Conservation (phyloP, 495 filamentous ascomycete genomes). For the Parachaetomium inaequale region DNA sequence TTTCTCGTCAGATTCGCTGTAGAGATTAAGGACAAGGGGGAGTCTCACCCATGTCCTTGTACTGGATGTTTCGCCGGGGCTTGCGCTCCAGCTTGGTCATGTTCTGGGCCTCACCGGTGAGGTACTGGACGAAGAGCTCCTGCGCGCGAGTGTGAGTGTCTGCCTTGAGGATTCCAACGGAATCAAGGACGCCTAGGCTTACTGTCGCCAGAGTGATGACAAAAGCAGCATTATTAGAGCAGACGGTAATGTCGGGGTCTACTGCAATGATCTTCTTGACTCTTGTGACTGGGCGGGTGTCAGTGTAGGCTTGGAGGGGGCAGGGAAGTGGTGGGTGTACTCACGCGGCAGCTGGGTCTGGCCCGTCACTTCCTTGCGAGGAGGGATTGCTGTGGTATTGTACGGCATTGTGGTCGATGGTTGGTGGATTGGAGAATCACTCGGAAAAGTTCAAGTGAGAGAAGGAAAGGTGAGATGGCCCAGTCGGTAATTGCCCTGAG, state of each 20-base stretch:
- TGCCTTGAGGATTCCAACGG: background rate
- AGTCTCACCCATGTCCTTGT: constrained; percentile 79
- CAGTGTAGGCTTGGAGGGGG: constrained; percentile 1
- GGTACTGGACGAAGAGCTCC: constrained; percentile 96
- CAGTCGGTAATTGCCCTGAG: background rate
- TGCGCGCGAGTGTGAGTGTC: constrained; percentile 31
- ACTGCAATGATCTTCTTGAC: constrained; percentile 90
- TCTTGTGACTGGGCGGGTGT: constrained; percentile 63
- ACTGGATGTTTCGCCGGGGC: constrained; percentile 90
- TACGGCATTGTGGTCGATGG: constrained; percentile 65
- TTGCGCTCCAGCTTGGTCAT: constrained; percentile 88
- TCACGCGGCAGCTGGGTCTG: constrained; percentile 79
- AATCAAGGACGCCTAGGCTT: constrained; percentile 27
- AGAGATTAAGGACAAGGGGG: background rate
- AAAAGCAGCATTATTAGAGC: constrained; percentile 93
- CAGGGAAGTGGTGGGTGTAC: constrained; percentile 25
- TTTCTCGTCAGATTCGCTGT: background rate
- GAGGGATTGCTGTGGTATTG: constrained; percentile 78
- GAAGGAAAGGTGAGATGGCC: background rate
- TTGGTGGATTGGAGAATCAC: background rate
- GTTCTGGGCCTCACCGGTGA: constrained; percentile 79
- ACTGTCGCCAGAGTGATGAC: constrained; percentile 87
- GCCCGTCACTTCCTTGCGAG: constrained; percentile 77
- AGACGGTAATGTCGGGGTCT: constrained; percentile 78
- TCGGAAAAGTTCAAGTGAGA: background rate